These are phyloP conservation scores for Colletotrichum navitas DNA, from an alignment of 2,329 filamentous ascomycete genomes.

Conservation along the genomic window DNA sequence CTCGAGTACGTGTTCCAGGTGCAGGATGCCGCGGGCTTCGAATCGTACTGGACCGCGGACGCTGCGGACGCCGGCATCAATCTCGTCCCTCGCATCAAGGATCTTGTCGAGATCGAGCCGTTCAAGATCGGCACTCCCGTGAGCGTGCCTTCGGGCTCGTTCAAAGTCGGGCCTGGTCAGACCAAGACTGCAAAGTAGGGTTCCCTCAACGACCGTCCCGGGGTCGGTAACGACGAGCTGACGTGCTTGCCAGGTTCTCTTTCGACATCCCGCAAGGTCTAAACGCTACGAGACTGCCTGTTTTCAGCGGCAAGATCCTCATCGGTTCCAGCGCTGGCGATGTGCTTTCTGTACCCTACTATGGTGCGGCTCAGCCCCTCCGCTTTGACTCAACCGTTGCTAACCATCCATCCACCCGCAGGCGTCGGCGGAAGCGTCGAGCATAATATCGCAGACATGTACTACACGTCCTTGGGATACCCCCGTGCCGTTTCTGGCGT, in stretches of 20 bases:
- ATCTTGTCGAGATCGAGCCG: slow-evolving; percentile 35
- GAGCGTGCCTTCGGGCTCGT: slow-evolving; percentile 32
- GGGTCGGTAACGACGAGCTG: not conserved
- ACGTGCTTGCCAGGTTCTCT: slow-evolving; percentile 42
- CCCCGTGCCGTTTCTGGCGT: slow-evolving; percentile 29
- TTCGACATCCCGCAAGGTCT: slow-evolving; percentile 52
- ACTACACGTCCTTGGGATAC: slow-evolving; percentile 28
- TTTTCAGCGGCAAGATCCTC: slow-evolving; percentile 52
- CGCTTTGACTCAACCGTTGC: too few species aligned
- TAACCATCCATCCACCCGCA: not conserved
- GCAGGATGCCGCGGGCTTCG: slow-evolving; percentile 53
- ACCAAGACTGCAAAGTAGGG: slow-evolving; percentile 40
- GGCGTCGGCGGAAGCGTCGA: slow-evolving; percentile 37
- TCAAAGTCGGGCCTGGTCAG: slow-evolving; percentile 38
- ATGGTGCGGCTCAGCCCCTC: slow-evolving; percentile 40
- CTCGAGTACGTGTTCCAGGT: slow-evolving; percentile 50
- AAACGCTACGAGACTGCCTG: slow-evolving; percentile 47
- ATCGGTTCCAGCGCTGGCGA: slow-evolving; percentile 51
- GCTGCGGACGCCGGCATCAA: slow-evolving; percentile 11
- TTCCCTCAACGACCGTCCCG: not conserved
- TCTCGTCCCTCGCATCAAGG: slow-evolving; percentile 26
- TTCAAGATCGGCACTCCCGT: slow-evolving; percentile 27
- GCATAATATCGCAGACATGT: slow-evolving; percentile 31
- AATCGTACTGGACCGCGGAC: slow-evolving; percentile 44
- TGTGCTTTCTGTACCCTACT: slow-evolving; percentile 51